phyloP scores from a whole-genome alignment of 768 basidiomycete genomes.

The Auricularia sp. region DNA sequence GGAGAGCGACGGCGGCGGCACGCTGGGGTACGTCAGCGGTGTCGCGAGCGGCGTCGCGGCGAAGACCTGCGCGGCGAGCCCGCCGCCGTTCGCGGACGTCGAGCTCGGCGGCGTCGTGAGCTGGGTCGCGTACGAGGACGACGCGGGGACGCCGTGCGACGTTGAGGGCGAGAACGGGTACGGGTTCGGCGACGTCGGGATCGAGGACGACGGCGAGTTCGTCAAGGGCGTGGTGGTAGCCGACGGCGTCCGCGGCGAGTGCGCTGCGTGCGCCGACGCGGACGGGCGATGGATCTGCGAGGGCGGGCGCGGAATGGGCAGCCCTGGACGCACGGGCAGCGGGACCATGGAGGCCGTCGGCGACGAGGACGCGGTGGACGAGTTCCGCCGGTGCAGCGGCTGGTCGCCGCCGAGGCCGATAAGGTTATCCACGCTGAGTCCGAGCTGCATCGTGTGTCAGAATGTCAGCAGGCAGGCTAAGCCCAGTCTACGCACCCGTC shows the following conservation, averaged over 20 bases:
- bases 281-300: conserved; percentile 47
- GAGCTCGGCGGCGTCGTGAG: conserved; percentile 69
- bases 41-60: conserved; percentile 26
- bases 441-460: conserved; percentile 36
- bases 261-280: background rate
- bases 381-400: conserved; percentile 63
- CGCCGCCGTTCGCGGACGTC: conserved; percentile 37
- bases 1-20: conserved; percentile 73
- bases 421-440: conserved; percentile 68
- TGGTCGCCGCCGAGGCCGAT: conserved; percentile 50
- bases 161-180: conserved; percentile 56
- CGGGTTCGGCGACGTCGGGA: conserved; percentile 19
- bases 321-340: conserved; percentile 30
- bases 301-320: conserved; percentile 68
- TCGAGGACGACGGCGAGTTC: conserved; percentile 52
- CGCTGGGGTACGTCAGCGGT: conserved; percentile 65
- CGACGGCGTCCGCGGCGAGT: conserved; percentile 29
- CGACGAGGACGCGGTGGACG: conserved; percentile 44
- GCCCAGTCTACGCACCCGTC: conserved; percentile 46
- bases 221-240: conserved; percentile 55
- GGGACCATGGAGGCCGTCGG: conserved; percentile 18
- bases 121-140: conserved; percentile 49
- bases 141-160: conserved; percentile 32
- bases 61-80: conserved; percentile 18
- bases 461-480: conserved; percentile 1